Base-by-base conservation (phyloP, 768 basidiomycete genomes). In the Sporobolomyces phaffii region DNA sequence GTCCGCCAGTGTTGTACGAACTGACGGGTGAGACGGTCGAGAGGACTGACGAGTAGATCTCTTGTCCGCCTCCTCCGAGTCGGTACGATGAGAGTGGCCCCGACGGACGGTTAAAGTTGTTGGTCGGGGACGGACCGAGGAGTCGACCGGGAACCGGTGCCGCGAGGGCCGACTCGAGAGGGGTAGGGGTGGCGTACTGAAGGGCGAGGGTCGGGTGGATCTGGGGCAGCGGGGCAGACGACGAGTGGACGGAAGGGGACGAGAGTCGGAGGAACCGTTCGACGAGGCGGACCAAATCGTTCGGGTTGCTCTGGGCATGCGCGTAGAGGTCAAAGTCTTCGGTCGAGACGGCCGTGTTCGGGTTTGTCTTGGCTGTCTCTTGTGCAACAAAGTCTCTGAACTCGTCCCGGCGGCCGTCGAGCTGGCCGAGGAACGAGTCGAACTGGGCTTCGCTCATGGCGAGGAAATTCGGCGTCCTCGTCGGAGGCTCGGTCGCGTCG, bases 141-240 rank as follows among this genome's bases (percentile, higher is more conserved):
- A 72, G 44, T 5, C 71, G 71, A n/a, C 67, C 71, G 13, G 57
- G 64, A 29, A 72, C 31, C 3, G 71, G 67, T 2, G 64, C 33
- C 0, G 67, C 45, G 36, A 72, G 64, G 24, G 63, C 31, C 8
- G 64, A 60, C 50, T 72, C 71, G 64, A 72, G 64, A 2, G 64
- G 67, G 7, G 71, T 68, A 0, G 64, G 63, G 3, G 63, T 44
- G 0, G 57, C 59, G 61, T 72, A 72, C 43, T 68, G 71, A 15
- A 72, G 67, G 0, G 60, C 66, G 60, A 72, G 71, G 29, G 67
- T 66, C 0, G 60, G 66, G 67, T 72, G 71, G 20, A 64, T 34
- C 13, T 62, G 63, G 3, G 67, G 64, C 13, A 64, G 51, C 2
- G 65, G 38, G 11, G 40, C 24, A 22, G 40, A 3, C 22, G 33